Evolutionary conservation across 1,139 yeast genomes (phyloP).

Genomic region (Saccharomyces hybrid): DNA sequence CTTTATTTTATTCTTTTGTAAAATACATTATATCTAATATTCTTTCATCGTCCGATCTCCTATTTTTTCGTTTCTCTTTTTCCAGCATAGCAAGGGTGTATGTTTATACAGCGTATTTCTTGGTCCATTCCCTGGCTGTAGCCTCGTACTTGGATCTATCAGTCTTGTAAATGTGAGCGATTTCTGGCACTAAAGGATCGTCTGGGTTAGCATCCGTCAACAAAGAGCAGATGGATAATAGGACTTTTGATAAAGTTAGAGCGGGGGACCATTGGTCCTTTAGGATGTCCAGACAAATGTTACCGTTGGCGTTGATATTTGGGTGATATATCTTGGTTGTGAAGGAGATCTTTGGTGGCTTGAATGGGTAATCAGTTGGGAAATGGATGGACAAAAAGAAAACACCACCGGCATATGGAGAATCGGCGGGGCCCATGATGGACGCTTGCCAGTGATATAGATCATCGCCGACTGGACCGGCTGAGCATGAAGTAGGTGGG

Average conservation of each 20-base stretch:
- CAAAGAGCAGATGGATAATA: constrained; percentile 80
- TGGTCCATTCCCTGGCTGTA: constrained; percentile 98
- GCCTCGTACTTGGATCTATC: constrained; percentile 93
- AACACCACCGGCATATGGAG: constrained; percentile 91
- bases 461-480: constrained; percentile 98
- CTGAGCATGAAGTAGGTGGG: constrained; percentile 98
- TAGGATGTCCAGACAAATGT: constrained; percentile 39
- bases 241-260: constrained; percentile 75
- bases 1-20: not conserved
- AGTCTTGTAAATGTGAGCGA: constrained; percentile 92
- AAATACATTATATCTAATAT: not conserved
- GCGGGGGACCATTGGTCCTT: constrained; percentile 68
- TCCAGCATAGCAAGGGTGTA: not conserved
- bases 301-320: constrained; percentile 81
- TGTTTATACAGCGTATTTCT: constrained; percentile 83
- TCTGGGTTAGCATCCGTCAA: constrained; percentile 97
- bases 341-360: constrained; percentile 87
- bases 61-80: not conserved
- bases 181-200: constrained; percentile 97
- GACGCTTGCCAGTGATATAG: constrained; percentile 96
- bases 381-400: constrained; percentile 85
- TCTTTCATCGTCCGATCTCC: not conserved
- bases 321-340: constrained; percentile 89
- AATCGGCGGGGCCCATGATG: constrained; percentile 91
- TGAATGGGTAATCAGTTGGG: constrained; percentile 93